Base-by-base conservation (phyloP, 2,329 filamentous ascomycete species). In the Epichloe brachyelytri region DNA sequence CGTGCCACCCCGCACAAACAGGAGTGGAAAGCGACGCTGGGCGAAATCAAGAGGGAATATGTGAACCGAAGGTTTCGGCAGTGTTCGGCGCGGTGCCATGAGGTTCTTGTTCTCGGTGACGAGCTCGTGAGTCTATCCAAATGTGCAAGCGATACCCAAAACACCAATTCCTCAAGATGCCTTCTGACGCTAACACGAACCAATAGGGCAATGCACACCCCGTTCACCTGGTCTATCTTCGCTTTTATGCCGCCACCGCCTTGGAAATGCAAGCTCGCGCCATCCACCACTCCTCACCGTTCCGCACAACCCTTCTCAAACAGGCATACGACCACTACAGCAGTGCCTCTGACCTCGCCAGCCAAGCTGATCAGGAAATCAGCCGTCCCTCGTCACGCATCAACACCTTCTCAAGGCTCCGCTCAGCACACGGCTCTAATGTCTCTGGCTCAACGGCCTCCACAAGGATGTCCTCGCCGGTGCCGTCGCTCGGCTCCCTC, bases 211-310 rank as follows among this genome's bases (percentile, higher is more conserved):
- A 67, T 26, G 65, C 75, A 19, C 74, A 79, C 58, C 74, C 76
- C 2, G 66, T 75, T 6, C 75, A 80, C 58, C 66, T 79, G 36
- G 75, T 81, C 56, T 80, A 79, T 54, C 68, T 82, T 5, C 73
- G 79, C 60, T 80, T 81, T 60, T 82, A 80, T 54, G 78, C 77
- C n/a, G 78, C 78, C 19, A 74, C 70, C n/a, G 75, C 78, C 14
- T 69, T 78, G 41, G 78, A 81, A 58, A 74, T 75, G 67, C 76
- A 77, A 56, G 76, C 76, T 1, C 70, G 72, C 30, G 67, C 71
- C 37, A 64, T 79, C 7, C 69, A 70, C 15, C 63, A 68, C 11
- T 69, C 68, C 2, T 74, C 74, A 0, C 62, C 70, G 2, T 68
- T 73, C 54, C 73, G 76, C 43, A 64, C 65, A 36, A 70, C 62